Evolutionary conservation across 148 eudicot genomes (phyloP).

Genomic region (Camellia sinensis): DNA sequence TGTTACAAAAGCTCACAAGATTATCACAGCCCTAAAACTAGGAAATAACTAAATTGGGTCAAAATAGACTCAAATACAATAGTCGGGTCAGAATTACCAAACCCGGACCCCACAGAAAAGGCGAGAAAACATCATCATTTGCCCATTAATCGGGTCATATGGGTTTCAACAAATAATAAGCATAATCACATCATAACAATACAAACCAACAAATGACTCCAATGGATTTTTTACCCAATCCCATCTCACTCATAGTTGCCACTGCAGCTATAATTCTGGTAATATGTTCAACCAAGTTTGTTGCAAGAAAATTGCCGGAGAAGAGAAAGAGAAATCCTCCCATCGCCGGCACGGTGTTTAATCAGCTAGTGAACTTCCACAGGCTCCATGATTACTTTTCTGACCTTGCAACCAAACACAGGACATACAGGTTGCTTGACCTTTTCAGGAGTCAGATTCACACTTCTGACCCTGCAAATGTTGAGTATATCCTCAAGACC

Average conservation of each 20-base stretch:
- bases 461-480: slow-evolving; percentile 16
- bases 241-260: slow-evolving; percentile 5
- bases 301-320: background rate
- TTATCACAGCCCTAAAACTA: too few relatives aligned
- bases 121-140: too few relatives aligned
- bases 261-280: background rate
- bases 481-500: slow-evolving; percentile 19
- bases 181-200: too few relatives aligned
- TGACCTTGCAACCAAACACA: background rate
- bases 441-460: slow-evolving; percentile 3
- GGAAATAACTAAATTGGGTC: too few relatives aligned
- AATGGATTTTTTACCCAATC: background rate
- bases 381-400: slow-evolving; percentile 16
- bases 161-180: too few relatives aligned
- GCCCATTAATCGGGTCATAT: too few relatives aligned
- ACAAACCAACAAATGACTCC: background rate
- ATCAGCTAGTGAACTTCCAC: slow-evolving; percentile 5
- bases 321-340: slow-evolving; percentile 13
- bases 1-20: too few relatives aligned
- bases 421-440: slow-evolving; percentile 13
- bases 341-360: slow-evolving; percentile 6
- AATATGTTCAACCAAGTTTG: background rate
- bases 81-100: too few relatives aligned
- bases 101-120: too few relatives aligned
- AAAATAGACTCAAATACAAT: too few relatives aligned